Conservation (phyloP, 805 yeast species). For the Komagataella pastoris region DNA sequence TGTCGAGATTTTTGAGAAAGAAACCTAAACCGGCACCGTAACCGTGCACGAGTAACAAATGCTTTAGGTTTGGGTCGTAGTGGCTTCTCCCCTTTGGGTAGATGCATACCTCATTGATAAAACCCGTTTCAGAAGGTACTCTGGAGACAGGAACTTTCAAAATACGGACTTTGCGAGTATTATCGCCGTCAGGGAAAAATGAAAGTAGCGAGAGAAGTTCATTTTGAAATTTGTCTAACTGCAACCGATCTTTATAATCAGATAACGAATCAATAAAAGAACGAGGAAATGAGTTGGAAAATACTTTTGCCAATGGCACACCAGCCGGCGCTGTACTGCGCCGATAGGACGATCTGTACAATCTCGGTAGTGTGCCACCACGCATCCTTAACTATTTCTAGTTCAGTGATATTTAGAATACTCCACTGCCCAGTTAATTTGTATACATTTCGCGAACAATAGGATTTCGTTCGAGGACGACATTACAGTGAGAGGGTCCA, state of each 20-base stretch:
- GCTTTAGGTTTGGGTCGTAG: slow-evolving; percentile 17
- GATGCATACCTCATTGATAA: slow-evolving; percentile 68
- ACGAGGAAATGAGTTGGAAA: slow-evolving; percentile 46
- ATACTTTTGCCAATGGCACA: slow-evolving; percentile 40
- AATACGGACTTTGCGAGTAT: slow-evolving; percentile 29
- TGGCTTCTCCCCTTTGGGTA: slow-evolving; percentile 16
- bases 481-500: no score
- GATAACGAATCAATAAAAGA: slow-evolving; percentile 32
- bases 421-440: no score
- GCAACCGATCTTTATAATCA: slow-evolving; percentile 27
- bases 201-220: slow-evolving; percentile 44
- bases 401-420: no score
- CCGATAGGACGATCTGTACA: neutral
- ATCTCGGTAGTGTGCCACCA: neutral
- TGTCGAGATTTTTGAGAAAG: slow-evolving; percentile 56
- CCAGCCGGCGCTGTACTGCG: slow-evolving; percentile 38
- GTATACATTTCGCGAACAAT: neutral
- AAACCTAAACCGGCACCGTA: slow-evolving; percentile 88
- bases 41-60: slow-evolving; percentile 77
- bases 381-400: neutral
- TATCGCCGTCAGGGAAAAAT: slow-evolving; percentile 41
- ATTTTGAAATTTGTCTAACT: slow-evolving; percentile 20
- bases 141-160: slow-evolving; percentile 42
- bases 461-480: no score
- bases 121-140: slow-evolving; percentile 20